Base-by-base conservation (phyloP, 257 asterid genomes). In the Solanum clarkiae region DNA sequence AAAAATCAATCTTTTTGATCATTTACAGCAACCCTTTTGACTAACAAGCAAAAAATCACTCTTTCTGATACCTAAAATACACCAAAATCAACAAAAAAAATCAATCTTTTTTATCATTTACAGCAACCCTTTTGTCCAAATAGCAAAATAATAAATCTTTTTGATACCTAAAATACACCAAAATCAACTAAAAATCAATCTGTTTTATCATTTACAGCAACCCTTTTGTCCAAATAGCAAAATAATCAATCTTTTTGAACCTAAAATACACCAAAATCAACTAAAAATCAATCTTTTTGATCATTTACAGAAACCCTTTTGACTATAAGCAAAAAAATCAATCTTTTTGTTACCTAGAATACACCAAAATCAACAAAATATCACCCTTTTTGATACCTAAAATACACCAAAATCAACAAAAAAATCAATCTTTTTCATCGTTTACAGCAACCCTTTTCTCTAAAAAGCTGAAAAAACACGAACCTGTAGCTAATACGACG, bases 401-500 rank as follows among this genome's bases (percentile, higher is more conserved):
- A 87, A 77, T 63, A 42, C 18, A 20, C 69, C 75, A 17, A 66
- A 80, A 79, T 45, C 53, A 13, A 82, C 18, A 57, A 45, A 62
- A 62, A 8, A 13, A 82, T 20, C n/a, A 87, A 55, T 24, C 17
- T 54, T 20, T 36, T 3, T 44, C 0, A 62, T 57, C 7, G 16
- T 51, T 40, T 66, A 72, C 8, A 20, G n/a, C 32, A 79, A 24
- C 47, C 56, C 20, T 65, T 65, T 65, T 26, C 11, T 26, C 70
- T 24, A 24, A 65, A 65, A 26, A 65, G 4, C 20, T 11, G 7
- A 6, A 26, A 24, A 36, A 32, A 36, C 63, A 29, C 32, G 7
- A 71, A 92, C 99, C 99, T 97, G 97, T 80, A 97, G 88, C 85
- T 92, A 74, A 97, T 95, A 59, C 99, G 97, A 84, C 99, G 98